Conservation (phyloP, 2,329 filamentous ascomycete genomes). For the Ploettnerulaceae sp. region DNA sequence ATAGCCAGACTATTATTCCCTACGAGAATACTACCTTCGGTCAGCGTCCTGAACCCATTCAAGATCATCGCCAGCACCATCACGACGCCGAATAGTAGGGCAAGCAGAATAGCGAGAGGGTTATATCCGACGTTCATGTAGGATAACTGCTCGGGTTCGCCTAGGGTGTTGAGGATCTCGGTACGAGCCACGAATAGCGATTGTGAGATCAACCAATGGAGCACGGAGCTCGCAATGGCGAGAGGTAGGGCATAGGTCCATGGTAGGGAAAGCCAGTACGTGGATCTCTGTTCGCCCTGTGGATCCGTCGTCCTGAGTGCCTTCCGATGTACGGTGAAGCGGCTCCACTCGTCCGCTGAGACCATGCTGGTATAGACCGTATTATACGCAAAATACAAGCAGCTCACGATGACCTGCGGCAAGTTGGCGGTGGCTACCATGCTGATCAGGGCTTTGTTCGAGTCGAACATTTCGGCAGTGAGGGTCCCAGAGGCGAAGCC, state of each 20-base stretch:
- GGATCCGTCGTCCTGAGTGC: slow-evolving; percentile 41
- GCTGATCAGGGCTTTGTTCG: slow-evolving; percentile 12
- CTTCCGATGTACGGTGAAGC: slow-evolving; percentile 35
- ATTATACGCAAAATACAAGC: slow-evolving; percentile 44
- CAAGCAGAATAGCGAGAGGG: slow-evolving; percentile 23
- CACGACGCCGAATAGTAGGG: slow-evolving; percentile 11
- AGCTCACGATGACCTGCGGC: slow-evolving; percentile 43
- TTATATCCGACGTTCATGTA: slow-evolving; percentile 24
- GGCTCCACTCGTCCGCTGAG: slow-evolving; percentile 42
- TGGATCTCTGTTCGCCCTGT: slow-evolving; percentile 38
- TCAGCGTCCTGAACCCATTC: slow-evolving; percentile 17
- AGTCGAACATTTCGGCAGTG: slow-evolving; percentile 6
- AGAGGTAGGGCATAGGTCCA: slow-evolving; percentile 41
- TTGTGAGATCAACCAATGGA: slow-evolving; percentile 48
- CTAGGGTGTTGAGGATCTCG: slow-evolving; percentile 11
- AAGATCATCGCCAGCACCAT: slow-evolving; percentile 20
- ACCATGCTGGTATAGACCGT: slow-evolving; percentile 43
- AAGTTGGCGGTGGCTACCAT: slow-evolving; percentile 40
- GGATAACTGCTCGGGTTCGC: slow-evolving; percentile 2
- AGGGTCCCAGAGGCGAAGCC: background rate
- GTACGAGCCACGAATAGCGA: slow-evolving; percentile 42
- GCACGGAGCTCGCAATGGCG: slow-evolving; percentile 32
- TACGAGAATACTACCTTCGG: slow-evolving; percentile 15
- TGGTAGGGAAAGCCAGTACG: slow-evolving; percentile 43
- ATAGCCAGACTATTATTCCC: slow-evolving; percentile 26